A percentile compares a stretch with the other conserved stretches of the same genome.
Evolutionary conservation across 805 yeast species (phyloP).

Genomic region (Wickerhamiella hasegawae): DNA sequence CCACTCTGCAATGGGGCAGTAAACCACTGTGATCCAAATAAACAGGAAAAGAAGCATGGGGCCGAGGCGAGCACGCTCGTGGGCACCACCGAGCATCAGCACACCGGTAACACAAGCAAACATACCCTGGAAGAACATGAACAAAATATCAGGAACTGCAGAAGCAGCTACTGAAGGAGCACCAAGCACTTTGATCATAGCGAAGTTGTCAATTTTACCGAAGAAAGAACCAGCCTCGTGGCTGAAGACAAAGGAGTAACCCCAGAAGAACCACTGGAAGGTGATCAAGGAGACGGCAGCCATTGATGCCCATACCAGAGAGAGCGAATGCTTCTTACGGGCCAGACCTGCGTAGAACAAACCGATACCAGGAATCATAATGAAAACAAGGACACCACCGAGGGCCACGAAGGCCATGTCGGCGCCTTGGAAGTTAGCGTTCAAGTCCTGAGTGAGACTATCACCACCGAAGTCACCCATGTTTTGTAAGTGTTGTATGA

Average conservation of each 20-base stretch:
- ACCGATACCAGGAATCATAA: slow-evolving; percentile 96
- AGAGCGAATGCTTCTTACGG: slow-evolving; percentile 89
- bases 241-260: slow-evolving; percentile 77
- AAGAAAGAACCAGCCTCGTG: slow-evolving; percentile 53
- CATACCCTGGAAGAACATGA: slow-evolving; percentile 90
- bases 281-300: slow-evolving; percentile 71
- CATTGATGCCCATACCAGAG: slow-evolving; percentile 84
- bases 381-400: slow-evolving; percentile 73
- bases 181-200: slow-evolving; percentile 68
- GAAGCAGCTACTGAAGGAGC: slow-evolving; percentile 49
- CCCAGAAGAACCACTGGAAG: slow-evolving; percentile 99
- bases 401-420: slow-evolving; percentile 78
- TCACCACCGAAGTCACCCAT: slow-evolving; percentile 53
- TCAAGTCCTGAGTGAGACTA: slow-evolving; percentile 55
- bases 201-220: slow-evolving; percentile 71
- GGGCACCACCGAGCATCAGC: slow-evolving; percentile 93
- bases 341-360: slow-evolving; percentile 83
- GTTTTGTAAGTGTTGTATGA: too few relatives aligned
- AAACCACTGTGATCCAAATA: slow-evolving; percentile 87
- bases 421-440: slow-evolving; percentile 40
- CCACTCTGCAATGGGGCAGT: slow-evolving; percentile 95
- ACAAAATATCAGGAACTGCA: slow-evolving; percentile 72
- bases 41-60: slow-evolving; percentile 94
- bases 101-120: slow-evolving; percentile 88
- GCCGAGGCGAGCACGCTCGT: slow-evolving; percentile 89